A percentile compares a stretch with the other conserved stretches of the same genome.
These are phyloP conservation scores for Atractiella rhizophila DNA, from an alignment of 768 basidiomycete genomes.

Conservation along the genomic window DNA sequence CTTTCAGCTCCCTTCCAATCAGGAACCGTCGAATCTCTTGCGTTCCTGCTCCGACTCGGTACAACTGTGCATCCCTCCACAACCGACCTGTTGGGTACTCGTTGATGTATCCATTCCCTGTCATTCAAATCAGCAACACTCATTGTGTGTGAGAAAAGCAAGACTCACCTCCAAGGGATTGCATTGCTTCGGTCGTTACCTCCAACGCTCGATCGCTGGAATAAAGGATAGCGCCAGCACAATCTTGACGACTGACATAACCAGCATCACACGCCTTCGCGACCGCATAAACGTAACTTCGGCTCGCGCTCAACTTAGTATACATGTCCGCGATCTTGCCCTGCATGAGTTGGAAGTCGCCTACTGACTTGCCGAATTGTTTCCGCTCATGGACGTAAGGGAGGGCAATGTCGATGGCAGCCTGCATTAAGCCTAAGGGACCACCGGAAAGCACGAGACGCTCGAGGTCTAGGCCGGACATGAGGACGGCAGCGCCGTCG, in stretches of 20 bases:
- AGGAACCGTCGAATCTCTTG: slow-evolving; percentile 87
- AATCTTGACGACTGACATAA: slow-evolving; percentile 37
- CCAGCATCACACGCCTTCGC: slow-evolving; percentile 15
- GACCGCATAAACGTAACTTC: slow-evolving; percentile 80
- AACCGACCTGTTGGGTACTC: slow-evolving; percentile 77
- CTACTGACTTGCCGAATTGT: slow-evolving; percentile 68
- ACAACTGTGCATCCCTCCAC: slow-evolving; percentile 61
- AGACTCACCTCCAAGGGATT: slow-evolving; percentile 38
- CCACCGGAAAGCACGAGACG: slow-evolving; percentile 76
- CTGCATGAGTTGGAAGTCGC: slow-evolving; percentile 88
- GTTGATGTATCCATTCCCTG: slow-evolving; percentile 89
- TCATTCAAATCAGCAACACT: slow-evolving; percentile 13
- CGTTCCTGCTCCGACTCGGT: slow-evolving; percentile 87
- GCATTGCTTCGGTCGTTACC: slow-evolving; percentile 72
- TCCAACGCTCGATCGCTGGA: slow-evolving; percentile 79
- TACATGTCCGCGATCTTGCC: slow-evolving; percentile 29
- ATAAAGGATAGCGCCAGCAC: slow-evolving; percentile 79
- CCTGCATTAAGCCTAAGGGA: slow-evolving; percentile 86
- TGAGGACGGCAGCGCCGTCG: slow-evolving; percentile 60
- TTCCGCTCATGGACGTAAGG: slow-evolving; percentile 70
- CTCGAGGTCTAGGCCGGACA: slow-evolving; percentile 84
- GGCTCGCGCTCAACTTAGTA: slow-evolving; percentile 62
- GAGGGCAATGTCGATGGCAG: slow-evolving; percentile 43
- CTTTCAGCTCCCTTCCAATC: background rate
- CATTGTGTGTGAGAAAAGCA: background rate